Percentiles rank a stretch among this genome's conserved stretches.
phyloP scores from a whole-genome alignment of 2,329 filamentous ascomycete genomes.

The Mycosphaerelloides madeirae region DNA sequence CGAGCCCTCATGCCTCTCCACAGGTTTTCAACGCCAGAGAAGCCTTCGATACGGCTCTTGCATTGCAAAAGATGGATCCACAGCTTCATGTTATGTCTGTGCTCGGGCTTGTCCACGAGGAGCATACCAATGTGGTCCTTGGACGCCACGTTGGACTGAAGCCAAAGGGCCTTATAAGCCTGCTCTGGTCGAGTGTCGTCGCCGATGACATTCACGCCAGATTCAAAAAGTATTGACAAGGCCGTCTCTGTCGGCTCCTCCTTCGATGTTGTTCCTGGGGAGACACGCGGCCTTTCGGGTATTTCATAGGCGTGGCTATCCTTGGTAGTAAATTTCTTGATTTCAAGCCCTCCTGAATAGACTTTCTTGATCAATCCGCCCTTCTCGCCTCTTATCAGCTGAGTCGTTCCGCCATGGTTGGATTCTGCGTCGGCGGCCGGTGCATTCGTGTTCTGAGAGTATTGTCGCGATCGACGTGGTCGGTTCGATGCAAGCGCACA shows the following conservation, averaged over 20 bases:
- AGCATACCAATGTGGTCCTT: slow-evolving; percentile 13
- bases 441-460: too few species aligned
- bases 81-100: slow-evolving; percentile 29
- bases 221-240: not conserved
- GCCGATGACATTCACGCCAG: slow-evolving; percentile 8
- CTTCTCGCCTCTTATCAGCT: too few species aligned
- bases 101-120: slow-evolving; percentile 31
- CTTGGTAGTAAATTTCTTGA: too few species aligned
- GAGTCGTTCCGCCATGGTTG: too few species aligned
- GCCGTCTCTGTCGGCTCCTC: too few species aligned
- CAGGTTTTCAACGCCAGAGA: slow-evolving; percentile 38
- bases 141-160: slow-evolving; percentile 29
- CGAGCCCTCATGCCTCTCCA: slow-evolving; percentile 40
- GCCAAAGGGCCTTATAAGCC: slow-evolving; percentile 22
- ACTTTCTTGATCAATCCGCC: too few species aligned
- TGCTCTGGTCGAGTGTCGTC: not conserved
- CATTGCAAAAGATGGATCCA: slow-evolving; percentile 42
- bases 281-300: too few species aligned
- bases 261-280: too few species aligned
- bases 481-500: not conserved
- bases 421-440: too few species aligned
- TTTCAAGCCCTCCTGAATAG: too few species aligned
- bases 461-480: too few species aligned
- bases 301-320: too few species aligned
- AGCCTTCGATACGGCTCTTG: slow-evolving; percentile 38